These are phyloP conservation scores for Xylaria curta DNA, from an alignment of 495 filamentous ascomycete species.

Conservation along the genomic window DNA sequence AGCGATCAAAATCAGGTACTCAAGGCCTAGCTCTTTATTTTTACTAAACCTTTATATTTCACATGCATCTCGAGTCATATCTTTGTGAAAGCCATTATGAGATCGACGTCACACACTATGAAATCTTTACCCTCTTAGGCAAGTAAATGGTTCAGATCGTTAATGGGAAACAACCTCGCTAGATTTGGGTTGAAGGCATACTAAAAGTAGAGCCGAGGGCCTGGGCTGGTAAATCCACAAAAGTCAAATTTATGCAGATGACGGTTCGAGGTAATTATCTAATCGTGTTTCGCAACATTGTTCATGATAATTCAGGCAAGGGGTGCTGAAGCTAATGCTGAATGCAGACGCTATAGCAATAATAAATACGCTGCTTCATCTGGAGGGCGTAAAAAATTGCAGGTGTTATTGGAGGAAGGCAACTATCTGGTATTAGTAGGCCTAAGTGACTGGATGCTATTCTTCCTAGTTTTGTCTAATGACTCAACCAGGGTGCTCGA, in stretches of 20 bases:
- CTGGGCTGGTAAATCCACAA: neutral
- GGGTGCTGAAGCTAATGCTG: neutral
- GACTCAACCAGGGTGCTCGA: neutral
- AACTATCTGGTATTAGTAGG: neutral
- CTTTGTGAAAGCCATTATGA: neutral
- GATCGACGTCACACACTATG: neutral
- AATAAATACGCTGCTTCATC: neutral
- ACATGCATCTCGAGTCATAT: neutral
- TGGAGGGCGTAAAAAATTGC: neutral
- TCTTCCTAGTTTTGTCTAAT: neutral
- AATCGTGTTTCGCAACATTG: neutral
- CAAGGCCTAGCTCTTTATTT: neutral
- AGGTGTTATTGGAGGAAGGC: neutral
- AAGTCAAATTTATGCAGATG: neutral
- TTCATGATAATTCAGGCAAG: neutral
- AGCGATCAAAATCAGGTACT: neutral
- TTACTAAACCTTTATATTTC: neutral
- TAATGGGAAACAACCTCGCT: neutral
- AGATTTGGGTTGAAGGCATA: neutral
- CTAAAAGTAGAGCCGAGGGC: neutral
- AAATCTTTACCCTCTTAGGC: neutral
- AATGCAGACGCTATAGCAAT: neutral
- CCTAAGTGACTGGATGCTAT: neutral
- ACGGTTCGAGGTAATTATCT: neutral
- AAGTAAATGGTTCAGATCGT: neutral